Evolutionary conservation across 352 stramenopile genomes (phyloP).

Genomic region (Phytophthora sp.): DNA sequence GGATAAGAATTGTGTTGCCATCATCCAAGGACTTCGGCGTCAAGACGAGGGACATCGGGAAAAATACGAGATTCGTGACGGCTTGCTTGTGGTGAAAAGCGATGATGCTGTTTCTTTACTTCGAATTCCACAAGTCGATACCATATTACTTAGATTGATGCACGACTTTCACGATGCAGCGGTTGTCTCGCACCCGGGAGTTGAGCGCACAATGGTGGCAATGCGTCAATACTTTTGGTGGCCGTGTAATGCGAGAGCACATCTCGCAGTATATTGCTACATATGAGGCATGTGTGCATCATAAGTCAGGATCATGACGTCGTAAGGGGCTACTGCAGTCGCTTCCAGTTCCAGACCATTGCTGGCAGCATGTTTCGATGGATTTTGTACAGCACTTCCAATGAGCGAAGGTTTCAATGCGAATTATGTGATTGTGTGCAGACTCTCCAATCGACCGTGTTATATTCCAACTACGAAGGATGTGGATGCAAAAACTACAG

Average conservation of each 20-base stretch:
- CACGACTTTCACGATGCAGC: neutral
- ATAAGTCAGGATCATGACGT: too few species aligned
- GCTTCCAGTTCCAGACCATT: neutral
- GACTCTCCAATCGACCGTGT: constrained; percentile 1
- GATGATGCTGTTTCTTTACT: neutral
- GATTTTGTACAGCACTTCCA: constrained; percentile 6
- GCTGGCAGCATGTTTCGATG: neutral
- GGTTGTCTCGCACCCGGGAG: neutral
- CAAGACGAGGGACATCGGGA: neutral
- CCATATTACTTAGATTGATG: neutral
- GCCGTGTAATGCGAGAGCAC: too few species aligned
- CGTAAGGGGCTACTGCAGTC: too few species aligned
- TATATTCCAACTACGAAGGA: constrained; percentile 6
- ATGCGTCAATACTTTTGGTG: neutral
- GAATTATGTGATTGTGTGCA: constrained; percentile 1
- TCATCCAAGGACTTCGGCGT: neutral
- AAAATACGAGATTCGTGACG: neutral
- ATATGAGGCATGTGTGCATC: too few species aligned
- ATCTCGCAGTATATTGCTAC: too few species aligned
- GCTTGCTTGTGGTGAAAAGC: neutral
- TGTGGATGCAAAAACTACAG: constrained; percentile 2
- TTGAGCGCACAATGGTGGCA: neutral
- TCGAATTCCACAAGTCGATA: neutral
- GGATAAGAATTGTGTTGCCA: neutral
- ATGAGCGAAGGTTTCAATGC: constrained; percentile 1